Evolutionary conservation across 1,284 basidiomycete species (phyloP).

Genomic region (Leccinum pachyderme): DNA sequence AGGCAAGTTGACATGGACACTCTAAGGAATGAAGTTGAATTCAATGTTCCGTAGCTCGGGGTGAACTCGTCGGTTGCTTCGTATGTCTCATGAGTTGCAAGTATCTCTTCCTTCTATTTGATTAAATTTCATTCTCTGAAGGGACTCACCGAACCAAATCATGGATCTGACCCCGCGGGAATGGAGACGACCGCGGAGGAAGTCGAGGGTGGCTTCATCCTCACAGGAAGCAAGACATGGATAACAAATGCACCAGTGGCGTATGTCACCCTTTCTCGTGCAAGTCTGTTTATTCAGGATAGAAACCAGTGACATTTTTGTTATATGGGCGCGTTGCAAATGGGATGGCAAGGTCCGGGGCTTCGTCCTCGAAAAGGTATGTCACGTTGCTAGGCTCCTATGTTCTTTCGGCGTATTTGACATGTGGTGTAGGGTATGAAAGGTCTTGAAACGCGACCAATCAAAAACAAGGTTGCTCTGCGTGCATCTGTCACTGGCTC

Average conservation of each 20-base stretch:
- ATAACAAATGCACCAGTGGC: conserved; percentile 90
- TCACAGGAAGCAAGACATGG: conserved; percentile 96
- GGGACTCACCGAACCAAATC: conserved; percentile 96
- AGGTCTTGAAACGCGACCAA: conserved; percentile 84
- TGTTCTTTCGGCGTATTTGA: background rate
- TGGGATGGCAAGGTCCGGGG: conserved; percentile 93
- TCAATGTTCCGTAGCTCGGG: conserved; percentile 57
- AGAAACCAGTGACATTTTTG: conserved; percentile 68
- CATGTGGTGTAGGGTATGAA: conserved; percentile 59
- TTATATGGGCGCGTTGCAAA: conserved; percentile 94
- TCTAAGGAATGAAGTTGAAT: conserved; percentile 12
- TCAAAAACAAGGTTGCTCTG: conserved; percentile 92
- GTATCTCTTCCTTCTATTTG: background rate
- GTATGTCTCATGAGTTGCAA: conserved; percentile 46
- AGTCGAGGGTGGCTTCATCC: conserved; percentile 77
- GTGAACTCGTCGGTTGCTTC: conserved; percentile 91
- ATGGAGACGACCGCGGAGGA: conserved; percentile 95
- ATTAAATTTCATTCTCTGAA: conserved; percentile 29
- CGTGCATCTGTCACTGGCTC: conserved; percentile 91
- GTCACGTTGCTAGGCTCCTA: background rate
- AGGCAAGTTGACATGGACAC: conserved; percentile 41
- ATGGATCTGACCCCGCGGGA: conserved; percentile 89
- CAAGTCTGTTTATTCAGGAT: conserved; percentile 2
- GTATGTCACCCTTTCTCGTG: conserved; percentile 43
- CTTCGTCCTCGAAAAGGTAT: conserved; percentile 86